Base-by-base conservation (phyloP, 1,139 yeast genomes). In the Kluyveromyces sp. region DNA sequence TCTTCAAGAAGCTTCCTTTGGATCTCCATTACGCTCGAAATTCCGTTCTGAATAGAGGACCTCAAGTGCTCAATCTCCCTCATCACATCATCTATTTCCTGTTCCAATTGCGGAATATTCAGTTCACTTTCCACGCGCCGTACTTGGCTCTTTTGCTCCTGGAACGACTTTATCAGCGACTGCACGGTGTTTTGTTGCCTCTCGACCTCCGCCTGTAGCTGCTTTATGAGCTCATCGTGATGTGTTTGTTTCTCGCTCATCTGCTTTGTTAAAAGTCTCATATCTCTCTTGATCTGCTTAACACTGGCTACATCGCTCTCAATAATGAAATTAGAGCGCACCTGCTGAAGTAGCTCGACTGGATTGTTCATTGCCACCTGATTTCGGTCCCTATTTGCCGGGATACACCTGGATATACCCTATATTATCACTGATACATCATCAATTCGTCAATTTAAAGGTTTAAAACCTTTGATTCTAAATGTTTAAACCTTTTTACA, bases 281-380 rank as follows among this genome's bases (percentile, higher is more conserved):
- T 34, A 30, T 35, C 35, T 7, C 25, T 29, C 34, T 35, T 41
- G 38, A 41, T 41, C 27, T 41, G 30, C 4, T 29, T 27, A 7
- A 41, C 25, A 25, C 21, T 15, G 7, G 38, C 4, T 7, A 41
- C 43, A 35, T 41, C 43, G 27, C 36, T 41, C 10, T 41, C 43
- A 3, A 41, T 41, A 15, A 41, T 41, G 34, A 41, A 41, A 34
- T 52, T 56, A 36, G 54, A 55, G n/a, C 63, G 53, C 4, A 58
- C 53, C 15, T 54, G 53, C 39, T 53, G 51, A 21, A 61, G 40
- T 7, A 59, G 46, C 6, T 45, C 56, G 2, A 52, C 53, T 4
- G 58, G 57, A 43, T 52, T 50, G 36, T 56, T 57, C 33, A 54
- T 43, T 15, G 21, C 21, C 2, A 15, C 21, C 21, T 15, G 21